Evolutionary conservation across 106 monocot genomes (phyloP), one percentile per base, ranked within the genome.

Genomic region (Platanthera guangdongensis): DNA sequence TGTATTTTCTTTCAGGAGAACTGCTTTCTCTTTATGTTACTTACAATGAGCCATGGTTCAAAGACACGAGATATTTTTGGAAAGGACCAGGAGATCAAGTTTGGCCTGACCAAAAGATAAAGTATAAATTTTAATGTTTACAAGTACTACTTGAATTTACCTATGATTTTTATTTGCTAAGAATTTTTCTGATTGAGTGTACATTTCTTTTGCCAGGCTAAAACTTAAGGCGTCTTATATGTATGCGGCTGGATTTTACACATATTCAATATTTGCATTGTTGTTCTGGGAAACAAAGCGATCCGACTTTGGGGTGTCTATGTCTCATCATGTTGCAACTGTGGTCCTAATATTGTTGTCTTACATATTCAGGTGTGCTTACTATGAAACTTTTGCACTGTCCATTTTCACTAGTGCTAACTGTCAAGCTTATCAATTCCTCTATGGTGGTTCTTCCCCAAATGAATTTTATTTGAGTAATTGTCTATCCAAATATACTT

Each of bases 221-320:
- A 90, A 94, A 78, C 84, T 94, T 73, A 94, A 94, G 78, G 90
- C 81, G 22, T 75, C 82, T 11, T 94, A 94, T 74, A 88, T 94
- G 90, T 94, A 86, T 81, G 84, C 88, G 79, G 87, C 84, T 82
- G 95, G 92, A 72, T 92, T 95, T 81, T 95, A 95, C 73, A 85
- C 90, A 55, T 92, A 95, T 78, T 95, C 95, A 12, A 95, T 95
- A 68, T 90, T 92, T 72, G 95, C 95, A 25, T 80, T 95, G 78
- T n/a, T 95, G 65, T 92, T 88, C 72, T 95, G 92, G 95, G 95
- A 95, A 88, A 95, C 95, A 84, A 90, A 83, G 73, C 82, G 92
- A 18, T 84, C 86, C 18, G 95, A 95, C 74, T 95, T 88, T 83
- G 90, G 90, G n/a, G 90, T 92, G 21, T 95, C 95, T 14, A 88